Percentiles rank a stretch among this genome's conserved stretches.
These are phyloP conservation scores for Acarospora socialis DNA, from an alignment of 2,329 filamentous ascomycete species.

Conservation along the genomic window DNA sequence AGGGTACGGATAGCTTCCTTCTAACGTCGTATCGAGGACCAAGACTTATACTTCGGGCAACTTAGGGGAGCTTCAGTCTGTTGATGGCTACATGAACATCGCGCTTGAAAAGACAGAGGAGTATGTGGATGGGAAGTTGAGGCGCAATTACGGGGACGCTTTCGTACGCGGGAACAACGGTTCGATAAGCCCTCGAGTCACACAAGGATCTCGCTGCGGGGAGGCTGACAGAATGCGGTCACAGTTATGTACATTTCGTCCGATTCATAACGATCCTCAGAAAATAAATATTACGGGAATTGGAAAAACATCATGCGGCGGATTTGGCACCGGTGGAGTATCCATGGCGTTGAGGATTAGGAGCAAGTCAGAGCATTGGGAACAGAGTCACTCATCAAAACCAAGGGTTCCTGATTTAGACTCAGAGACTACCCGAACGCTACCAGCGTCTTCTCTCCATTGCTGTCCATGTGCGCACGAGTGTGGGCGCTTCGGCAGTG, in stretches of 20 bases:
- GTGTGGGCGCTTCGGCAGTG: no score
- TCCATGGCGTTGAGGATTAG: no score
- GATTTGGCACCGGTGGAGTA: no score
- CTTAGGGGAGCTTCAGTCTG: conserved; percentile 81
- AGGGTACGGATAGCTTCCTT: conserved; percentile 43
- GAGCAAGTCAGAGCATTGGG: no score
- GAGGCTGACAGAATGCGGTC: no score
- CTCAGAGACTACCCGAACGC: no score
- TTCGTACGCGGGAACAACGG: conserved; percentile 96
- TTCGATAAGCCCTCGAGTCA: conserved; percentile 22
- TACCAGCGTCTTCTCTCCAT: no score
- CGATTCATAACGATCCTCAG: conserved; percentile 7
- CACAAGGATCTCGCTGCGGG: not conserved
- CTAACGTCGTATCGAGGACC: not conserved
- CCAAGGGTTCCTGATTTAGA: no score
- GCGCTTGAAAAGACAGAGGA: conserved; percentile 92
- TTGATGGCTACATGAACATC: conserved; percentile 99
- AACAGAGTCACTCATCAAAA: no score
- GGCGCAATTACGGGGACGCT: conserved; percentile 78
- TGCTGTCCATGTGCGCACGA: no score
- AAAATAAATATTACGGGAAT: no score
- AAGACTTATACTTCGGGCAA: conserved; percentile 5
- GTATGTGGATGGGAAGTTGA: conserved; percentile 70
- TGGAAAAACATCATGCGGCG: no score
- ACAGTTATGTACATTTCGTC: conserved; percentile 27